These are phyloP conservation scores for Mucor circinelloides DNA, from an alignment of 371 early-diverging fungal species.

Conservation along the genomic window DNA sequence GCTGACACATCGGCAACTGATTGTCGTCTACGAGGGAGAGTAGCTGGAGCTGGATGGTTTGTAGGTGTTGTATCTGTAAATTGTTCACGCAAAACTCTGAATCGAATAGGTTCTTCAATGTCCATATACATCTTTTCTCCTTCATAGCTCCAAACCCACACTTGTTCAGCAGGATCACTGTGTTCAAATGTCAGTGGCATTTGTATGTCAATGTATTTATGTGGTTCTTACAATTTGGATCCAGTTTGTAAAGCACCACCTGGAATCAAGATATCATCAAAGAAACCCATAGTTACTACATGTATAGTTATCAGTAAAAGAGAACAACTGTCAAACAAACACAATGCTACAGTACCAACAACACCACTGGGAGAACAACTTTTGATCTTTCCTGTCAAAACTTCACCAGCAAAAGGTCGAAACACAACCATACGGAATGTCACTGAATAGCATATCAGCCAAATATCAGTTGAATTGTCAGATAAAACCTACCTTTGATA, in stretches of 20 bases:
- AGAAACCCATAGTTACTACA: slow-evolving; percentile 84
- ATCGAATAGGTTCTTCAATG: slow-evolving; percentile 76
- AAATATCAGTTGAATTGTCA: neutral
- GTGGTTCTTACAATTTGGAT: slow-evolving; percentile 60
- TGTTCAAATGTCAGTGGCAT: neutral
- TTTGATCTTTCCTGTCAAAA: slow-evolving; percentile 79
- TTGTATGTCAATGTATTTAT: neutral
- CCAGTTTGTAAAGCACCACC: slow-evolving; percentile 62
- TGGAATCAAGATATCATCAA: slow-evolving; percentile 90
- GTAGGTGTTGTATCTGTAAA: slow-evolving; percentile 84
- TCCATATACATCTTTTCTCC: slow-evolving; percentile 86
- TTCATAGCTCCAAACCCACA: slow-evolving; percentile 91
- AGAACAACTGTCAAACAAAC: neutral
- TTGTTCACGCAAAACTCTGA: slow-evolving; percentile 73
- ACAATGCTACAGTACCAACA: slow-evolving; percentile 5
- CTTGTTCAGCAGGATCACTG: slow-evolving; percentile 72
- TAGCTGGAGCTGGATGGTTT: slow-evolving; percentile 21
- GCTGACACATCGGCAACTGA: slow-evolving; percentile 50
- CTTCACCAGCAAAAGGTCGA: slow-evolving; percentile 89
- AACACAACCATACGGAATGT: slow-evolving; percentile 88
- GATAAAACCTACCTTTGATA: slow-evolving; percentile 57
- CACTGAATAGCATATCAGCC: slow-evolving; percentile 36
- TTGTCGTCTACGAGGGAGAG: slow-evolving; percentile 22
- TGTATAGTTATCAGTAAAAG: neutral
- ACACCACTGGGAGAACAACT: slow-evolving; percentile 74